Evolutionary conservation across 805 yeast genomes (phyloP).

Genomic region (Cyberlindnera xylosilytica): DNA sequence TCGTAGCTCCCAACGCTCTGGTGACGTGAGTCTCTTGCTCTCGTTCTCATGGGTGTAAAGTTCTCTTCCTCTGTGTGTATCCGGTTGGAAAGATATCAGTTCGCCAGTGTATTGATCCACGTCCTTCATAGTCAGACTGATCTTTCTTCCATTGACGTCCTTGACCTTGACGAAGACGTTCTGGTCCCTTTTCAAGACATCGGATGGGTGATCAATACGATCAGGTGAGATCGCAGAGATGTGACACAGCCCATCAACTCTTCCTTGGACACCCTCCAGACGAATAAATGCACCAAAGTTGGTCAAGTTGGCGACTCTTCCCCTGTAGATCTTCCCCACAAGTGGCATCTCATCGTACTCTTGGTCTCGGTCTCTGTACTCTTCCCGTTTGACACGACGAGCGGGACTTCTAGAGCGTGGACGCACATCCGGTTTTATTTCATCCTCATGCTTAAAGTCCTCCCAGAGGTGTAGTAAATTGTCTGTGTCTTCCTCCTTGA

Average conservation of each 20-base stretch:
- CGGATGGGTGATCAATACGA: conserved; percentile 56
- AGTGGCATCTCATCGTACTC: conserved; percentile 29
- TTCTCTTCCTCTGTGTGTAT: conserved; percentile 14
- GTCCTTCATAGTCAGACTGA: conserved; percentile 65
- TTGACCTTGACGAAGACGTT: conserved; percentile 62
- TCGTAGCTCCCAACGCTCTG: conserved; percentile 87
- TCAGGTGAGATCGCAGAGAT: conserved; percentile 60
- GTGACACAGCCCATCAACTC: conserved; percentile 68
- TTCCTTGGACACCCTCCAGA: conserved; percentile 37
- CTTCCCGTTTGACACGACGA: conserved; percentile 3
- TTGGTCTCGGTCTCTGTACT: conserved; percentile 20
- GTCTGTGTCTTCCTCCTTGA: conserved; percentile 19
- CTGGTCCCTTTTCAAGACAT: conserved; percentile 53
- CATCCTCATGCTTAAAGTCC: conserved; percentile 24
- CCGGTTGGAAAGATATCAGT: conserved; percentile 12
- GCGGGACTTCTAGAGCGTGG: background rate
- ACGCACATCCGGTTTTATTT: conserved; percentile 8
- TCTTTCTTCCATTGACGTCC: conserved; percentile 41
- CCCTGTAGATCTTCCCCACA: conserved; percentile 52
- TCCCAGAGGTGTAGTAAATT: conserved; percentile 13
- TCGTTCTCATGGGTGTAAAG: conserved; percentile 12
- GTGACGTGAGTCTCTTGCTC: conserved; percentile 62
- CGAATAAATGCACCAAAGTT: conserved; percentile 78
- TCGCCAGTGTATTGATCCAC: conserved; percentile 71
- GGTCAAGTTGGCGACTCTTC: conserved; percentile 56